phyloP scores from a whole-genome alignment of 441 rosid species.

The Mallotus japonicus region DNA sequence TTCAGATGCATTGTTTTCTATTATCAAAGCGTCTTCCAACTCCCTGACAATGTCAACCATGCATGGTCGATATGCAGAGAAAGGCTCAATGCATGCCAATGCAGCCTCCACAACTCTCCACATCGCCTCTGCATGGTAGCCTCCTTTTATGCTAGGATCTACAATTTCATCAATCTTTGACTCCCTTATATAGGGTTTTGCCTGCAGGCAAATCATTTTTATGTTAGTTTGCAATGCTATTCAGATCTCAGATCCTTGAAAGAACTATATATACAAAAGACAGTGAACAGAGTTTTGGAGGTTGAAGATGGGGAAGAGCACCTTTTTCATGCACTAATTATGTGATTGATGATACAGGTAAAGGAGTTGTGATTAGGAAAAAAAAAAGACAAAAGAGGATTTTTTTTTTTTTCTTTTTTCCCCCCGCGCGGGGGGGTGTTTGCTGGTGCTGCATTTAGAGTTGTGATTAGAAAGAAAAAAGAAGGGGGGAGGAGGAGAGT shows the following conservation, averaged over 20 bases:
- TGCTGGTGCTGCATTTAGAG: too few species aligned
- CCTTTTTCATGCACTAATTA: too few species aligned
- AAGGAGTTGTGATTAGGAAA: too few species aligned
- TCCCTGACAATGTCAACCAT: conserved; percentile 66
- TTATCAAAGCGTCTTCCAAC: conserved; percentile 70
- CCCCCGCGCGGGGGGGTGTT: too few species aligned
- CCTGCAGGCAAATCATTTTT: conserved; percentile 40
- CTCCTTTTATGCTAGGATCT: conserved; percentile 63
- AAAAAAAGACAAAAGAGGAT: too few species aligned
- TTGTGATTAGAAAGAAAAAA: too few species aligned
- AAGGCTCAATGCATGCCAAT: conserved; percentile 61
- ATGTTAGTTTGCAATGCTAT: conserved; percentile 10
- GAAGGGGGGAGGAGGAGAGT: too few species aligned
- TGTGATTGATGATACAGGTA: too few species aligned
- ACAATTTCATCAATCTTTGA: conserved; percentile 75
- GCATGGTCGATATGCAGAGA: conserved; percentile 60
- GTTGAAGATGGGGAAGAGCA: too few species aligned
- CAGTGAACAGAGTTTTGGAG: too few species aligned
- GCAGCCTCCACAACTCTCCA: conserved; percentile 85
- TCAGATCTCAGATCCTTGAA: background rate
- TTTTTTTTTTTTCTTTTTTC: too few species aligned
- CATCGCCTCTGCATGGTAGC: conserved; percentile 75
- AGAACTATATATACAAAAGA: background rate
- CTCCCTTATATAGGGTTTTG: conserved; percentile 62
- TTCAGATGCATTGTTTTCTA: conserved; percentile 83